These are phyloP conservation scores for Adansonia gregorii DNA, from an alignment of 441 rosid species.

Conservation along the genomic window DNA sequence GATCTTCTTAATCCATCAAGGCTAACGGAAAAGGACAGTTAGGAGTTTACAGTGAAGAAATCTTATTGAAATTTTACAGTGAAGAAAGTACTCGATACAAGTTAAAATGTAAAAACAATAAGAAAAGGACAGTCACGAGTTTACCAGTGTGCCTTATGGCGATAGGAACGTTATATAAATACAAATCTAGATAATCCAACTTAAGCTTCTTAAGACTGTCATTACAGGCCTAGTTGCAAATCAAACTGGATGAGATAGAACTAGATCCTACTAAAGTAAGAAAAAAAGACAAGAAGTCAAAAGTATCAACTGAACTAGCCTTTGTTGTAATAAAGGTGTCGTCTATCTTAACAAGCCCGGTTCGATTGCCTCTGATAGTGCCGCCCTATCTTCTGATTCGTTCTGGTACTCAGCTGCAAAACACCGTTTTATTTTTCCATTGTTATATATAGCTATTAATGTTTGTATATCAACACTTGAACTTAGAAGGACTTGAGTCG, in stretches of 20 bases:
- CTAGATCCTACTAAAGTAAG: not conserved
- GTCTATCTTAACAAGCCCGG: slow-evolving; percentile 76
- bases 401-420: slow-evolving; percentile 78
- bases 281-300: not conserved
- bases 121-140: slow-evolving; percentile 24
- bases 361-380: slow-evolving; percentile 71
- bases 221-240: slow-evolving; percentile 85
- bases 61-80: not conserved
- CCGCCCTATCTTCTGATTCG: slow-evolving; percentile 82
- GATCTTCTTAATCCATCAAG: not conserved
- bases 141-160: slow-evolving; percentile 82
- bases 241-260: not conserved
- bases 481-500: not conserved
- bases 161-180: slow-evolving; percentile 82
- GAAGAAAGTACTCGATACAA: not conserved
- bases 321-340: slow-evolving; percentile 88
- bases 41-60: too few species aligned
- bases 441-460: not conserved
- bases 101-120: not conserved
- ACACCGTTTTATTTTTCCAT: not conserved
- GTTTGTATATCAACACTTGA: not conserved
- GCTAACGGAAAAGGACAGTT: not conserved
- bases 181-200: slow-evolving; percentile 86
- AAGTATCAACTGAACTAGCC: slow-evolving; percentile 39
- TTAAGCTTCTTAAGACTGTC: slow-evolving; percentile 87